Evolutionary conservation across 2,329 filamentous ascomycete species (phyloP).

Genomic region (Colletotrichum orbiculare): DNA sequence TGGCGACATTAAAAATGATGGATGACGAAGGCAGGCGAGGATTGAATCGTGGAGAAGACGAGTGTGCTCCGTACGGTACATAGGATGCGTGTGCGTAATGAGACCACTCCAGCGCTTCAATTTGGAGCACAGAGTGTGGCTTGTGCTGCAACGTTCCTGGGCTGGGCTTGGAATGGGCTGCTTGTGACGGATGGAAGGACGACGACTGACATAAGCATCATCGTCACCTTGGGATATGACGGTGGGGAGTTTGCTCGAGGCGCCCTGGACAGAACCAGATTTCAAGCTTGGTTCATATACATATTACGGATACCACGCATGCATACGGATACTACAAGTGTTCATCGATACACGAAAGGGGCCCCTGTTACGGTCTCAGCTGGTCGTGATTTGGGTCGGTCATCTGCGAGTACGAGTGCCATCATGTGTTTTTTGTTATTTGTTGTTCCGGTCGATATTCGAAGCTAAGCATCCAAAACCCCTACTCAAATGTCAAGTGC

Average conservation of each 20-base stretch:
- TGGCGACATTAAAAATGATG: constrained; percentile 25
- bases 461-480: neutral
- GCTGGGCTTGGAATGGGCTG: too few species aligned
- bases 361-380: neutral
- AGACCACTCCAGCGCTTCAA: neutral
- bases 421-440: constrained; percentile 10
- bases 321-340: too few species aligned
- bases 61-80: neutral
- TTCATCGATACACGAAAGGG: too few species aligned
- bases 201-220: neutral
- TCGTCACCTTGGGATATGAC: constrained; percentile 1
- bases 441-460: constrained; percentile 4
- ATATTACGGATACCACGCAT: neutral
- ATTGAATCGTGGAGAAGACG: constrained; percentile 15
- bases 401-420: constrained; percentile 1
- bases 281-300: constrained; percentile 4
- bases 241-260: neutral
- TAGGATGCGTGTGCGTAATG: too few species aligned
- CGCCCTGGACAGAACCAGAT: neutral
- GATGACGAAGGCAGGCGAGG: constrained; percentile 20
- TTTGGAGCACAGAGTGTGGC: constrained; percentile 1
- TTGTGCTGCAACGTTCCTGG: neutral
- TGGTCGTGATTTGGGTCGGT: constrained; percentile 9
- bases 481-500: neutral
- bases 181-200: too few species aligned